Evolutionary conservation across 805 yeast genomes (phyloP).

Genomic region (Maudiozyma barnettii): DNA sequence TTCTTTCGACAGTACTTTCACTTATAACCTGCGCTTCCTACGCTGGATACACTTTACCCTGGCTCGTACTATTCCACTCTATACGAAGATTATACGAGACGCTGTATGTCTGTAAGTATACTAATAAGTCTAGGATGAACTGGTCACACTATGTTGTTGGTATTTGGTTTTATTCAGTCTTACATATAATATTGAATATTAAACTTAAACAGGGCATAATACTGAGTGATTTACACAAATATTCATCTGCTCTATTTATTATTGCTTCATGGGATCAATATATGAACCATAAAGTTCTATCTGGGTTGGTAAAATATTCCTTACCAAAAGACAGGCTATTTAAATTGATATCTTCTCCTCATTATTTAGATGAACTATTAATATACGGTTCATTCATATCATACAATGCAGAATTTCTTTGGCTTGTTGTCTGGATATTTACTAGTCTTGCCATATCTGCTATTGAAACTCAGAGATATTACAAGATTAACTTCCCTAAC

Average conservation of each 20-base stretch:
- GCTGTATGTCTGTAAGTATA: slow-evolving; percentile 38
- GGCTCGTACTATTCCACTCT: slow-evolving; percentile 40
- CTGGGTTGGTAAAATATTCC: slow-evolving; percentile 45
- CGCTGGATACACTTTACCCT: slow-evolving; percentile 12
- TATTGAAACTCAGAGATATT: slow-evolving; percentile 41
- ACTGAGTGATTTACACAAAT: slow-evolving; percentile 6
- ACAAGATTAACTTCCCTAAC: slow-evolving; percentile 24
- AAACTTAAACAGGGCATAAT: slow-evolving; percentile 18
- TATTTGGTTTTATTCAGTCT: slow-evolving; percentile 43
- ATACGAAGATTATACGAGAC: slow-evolving; percentile 49
- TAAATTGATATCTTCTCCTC: slow-evolving; percentile 48
- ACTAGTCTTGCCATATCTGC: slow-evolving; percentile 50
- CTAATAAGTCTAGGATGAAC: slow-evolving; percentile 45
- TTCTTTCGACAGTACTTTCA: slow-evolving; percentile 33
- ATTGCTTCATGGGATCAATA: slow-evolving; percentile 26
- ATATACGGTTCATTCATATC: slow-evolving; percentile 36
- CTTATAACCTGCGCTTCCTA: slow-evolving; percentile 10
- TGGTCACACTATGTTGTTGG: slow-evolving; percentile 61
- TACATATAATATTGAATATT: slow-evolving; percentile 33
- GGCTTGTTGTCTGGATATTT: slow-evolving; percentile 26
- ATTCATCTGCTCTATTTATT: slow-evolving; percentile 16
- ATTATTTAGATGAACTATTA: slow-evolving; percentile 56
- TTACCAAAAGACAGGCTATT: slow-evolving; percentile 46
- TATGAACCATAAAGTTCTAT: slow-evolving; percentile 40
- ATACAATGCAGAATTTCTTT: slow-evolving; percentile 12